Evolutionary conservation across 805 yeast genomes (phyloP).

Genomic region (Ogataea trehalophila): DNA sequence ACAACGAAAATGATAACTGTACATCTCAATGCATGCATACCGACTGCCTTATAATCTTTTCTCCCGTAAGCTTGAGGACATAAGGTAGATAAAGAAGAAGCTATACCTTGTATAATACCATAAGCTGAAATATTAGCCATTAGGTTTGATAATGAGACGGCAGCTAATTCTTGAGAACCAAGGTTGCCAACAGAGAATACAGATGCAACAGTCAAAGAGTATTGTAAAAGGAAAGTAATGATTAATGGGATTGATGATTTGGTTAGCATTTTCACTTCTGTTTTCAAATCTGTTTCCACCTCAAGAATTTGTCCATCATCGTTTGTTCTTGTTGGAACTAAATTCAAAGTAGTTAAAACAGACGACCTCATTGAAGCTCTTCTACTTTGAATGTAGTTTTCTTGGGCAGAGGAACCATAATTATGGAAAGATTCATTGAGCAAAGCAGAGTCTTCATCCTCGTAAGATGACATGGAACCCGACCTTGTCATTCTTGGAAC

Average conservation of each 20-base stretch:
- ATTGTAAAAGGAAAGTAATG: conserved; percentile 49
- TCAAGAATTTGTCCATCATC: conserved; percentile 29
- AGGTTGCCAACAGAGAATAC: conserved; percentile 55
- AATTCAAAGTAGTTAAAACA: conserved; percentile 7
- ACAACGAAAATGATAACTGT: conserved; percentile 38
- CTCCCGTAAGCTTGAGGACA: conserved; percentile 62
- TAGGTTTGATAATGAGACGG: conserved; percentile 54
- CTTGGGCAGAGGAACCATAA: conserved; percentile 20
- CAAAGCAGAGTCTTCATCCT: conserved; percentile 6
- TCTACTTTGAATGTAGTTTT: conserved; percentile 20
- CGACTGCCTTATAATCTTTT: conserved; percentile 44
- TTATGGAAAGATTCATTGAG: conserved; percentile 10
- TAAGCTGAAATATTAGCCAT: conserved; percentile 52
- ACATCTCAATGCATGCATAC: conserved; percentile 47
- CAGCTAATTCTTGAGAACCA: conserved; percentile 55
- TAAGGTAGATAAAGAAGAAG: conserved; percentile 52
- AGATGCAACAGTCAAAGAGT: conserved; percentile 48
- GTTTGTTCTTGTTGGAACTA: conserved; percentile 17
- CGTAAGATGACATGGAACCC: conserved; percentile 9
- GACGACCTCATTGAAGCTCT: conserved; percentile 24
- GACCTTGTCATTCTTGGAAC: conserved; percentile 7
- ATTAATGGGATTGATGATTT: conserved; percentile 47
- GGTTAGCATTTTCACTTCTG: conserved; percentile 36
- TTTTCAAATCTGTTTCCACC: conserved; percentile 34
- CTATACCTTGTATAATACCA: conserved; percentile 53